Percentiles rank a stretch among this genome's conserved stretches.
Conservation (phyloP, 129 eudicot genomes). For the Chrysanthemum makinoi region DNA sequence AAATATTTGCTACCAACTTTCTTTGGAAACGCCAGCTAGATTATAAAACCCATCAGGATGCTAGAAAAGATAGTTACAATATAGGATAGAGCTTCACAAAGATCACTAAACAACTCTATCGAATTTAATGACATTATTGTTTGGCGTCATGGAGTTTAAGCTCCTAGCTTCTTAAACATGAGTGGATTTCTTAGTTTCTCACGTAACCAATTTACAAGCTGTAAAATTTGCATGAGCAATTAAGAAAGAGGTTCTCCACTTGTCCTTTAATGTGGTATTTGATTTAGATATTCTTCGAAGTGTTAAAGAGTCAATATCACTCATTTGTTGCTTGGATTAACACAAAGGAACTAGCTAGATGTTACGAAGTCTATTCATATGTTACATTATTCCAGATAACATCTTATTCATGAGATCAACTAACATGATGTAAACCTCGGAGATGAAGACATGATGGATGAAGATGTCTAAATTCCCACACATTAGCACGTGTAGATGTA, state of each 20-base stretch:
- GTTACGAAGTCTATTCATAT: conserved; percentile 2
- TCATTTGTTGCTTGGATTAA: not conserved
- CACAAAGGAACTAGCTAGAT: not conserved
- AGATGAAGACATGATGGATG: conserved; percentile 17
- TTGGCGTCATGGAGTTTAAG: too few species aligned
- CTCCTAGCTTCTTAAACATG: not conserved
- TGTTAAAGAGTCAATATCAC: not conserved
- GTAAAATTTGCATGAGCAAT: not conserved
- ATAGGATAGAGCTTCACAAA: too few species aligned
- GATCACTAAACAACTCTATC: too few species aligned
- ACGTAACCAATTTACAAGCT: not conserved
- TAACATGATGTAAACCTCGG: not conserved
- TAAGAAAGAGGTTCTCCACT: not conserved
- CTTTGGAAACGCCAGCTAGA: too few species aligned
- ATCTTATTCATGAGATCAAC: conserved; percentile 11
- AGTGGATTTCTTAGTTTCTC: not conserved
- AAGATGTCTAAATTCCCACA: conserved; percentile 11
- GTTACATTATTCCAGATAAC: not conserved
- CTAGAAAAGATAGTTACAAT: too few species aligned
- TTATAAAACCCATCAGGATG: too few species aligned
- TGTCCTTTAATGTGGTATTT: not conserved
- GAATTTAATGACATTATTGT: too few species aligned
- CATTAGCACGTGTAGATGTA: conserved; percentile 25
- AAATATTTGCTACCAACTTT: too few species aligned
- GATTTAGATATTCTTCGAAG: not conserved